These are phyloP conservation scores for Pseudomonodictys pantanalensis DNA, from an alignment of 495 filamentous ascomycete genomes.

Conservation along the genomic window DNA sequence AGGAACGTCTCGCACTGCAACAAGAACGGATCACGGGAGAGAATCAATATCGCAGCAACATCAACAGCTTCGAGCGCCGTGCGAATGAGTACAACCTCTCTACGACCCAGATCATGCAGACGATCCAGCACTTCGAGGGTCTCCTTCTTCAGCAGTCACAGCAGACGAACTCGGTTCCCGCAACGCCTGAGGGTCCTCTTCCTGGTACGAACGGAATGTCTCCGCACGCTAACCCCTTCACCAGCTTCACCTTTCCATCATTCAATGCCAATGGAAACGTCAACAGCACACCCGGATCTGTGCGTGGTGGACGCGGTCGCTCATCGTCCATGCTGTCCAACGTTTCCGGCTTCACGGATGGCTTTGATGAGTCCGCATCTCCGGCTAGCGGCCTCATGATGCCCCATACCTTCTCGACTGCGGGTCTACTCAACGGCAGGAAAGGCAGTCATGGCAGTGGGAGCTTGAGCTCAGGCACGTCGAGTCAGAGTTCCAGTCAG, in stretches of 20 bases:
- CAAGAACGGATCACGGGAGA: slow-evolving; percentile 63
- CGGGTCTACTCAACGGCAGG: slow-evolving; percentile 12
- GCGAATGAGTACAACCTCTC: slow-evolving; percentile 20
- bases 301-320: slow-evolving; percentile 48
- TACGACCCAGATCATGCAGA: slow-evolving; percentile 19
- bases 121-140: slow-evolving; percentile 30
- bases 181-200: slow-evolving; percentile 40
- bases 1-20: slow-evolving; percentile 63
- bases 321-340: slow-evolving; percentile 67
- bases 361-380: slow-evolving; percentile 32
- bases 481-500: slow-evolving; percentile 26
- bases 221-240: slow-evolving; percentile 26
- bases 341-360: slow-evolving; percentile 63
- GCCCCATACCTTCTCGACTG: slow-evolving; percentile 7
- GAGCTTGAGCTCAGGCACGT: slow-evolving; percentile 23
- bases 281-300: slow-evolving; percentile 29
- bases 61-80: slow-evolving; percentile 32
- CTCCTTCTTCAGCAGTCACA: slow-evolving; percentile 26
- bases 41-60: slow-evolving; percentile 42
- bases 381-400: slow-evolving; percentile 1
- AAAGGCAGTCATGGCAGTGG: slow-evolving; percentile 35
- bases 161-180: slow-evolving; percentile 25
- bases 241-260: slow-evolving; percentile 38
- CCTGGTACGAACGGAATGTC: slow-evolving; percentile 31
- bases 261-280: slow-evolving; percentile 19